These are phyloP conservation scores for Backusella psychrophila DNA, from an alignment of 192 early-diverging fungal genomes.

Conservation along the genomic window DNA sequence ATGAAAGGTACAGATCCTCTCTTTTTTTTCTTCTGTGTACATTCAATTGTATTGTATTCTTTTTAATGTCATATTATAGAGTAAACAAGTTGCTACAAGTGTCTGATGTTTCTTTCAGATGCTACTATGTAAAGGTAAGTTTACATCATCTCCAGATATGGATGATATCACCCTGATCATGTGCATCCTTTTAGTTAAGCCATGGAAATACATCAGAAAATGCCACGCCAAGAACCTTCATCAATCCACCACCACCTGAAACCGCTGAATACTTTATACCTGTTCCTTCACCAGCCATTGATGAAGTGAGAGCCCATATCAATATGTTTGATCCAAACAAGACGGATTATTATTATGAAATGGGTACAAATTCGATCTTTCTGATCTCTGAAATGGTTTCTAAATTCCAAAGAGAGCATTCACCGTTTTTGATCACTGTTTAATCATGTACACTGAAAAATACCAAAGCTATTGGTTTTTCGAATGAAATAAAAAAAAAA, in stretches of 20 bases:
- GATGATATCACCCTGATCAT: neutral
- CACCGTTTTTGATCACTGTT: neutral
- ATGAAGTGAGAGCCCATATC: slow-evolving; percentile 29
- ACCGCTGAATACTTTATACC: slow-evolving; percentile 21
- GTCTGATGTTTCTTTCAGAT: slow-evolving; percentile 24
- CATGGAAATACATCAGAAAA: neutral
- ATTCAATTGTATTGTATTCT: too few species aligned
- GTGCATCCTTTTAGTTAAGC: neutral
- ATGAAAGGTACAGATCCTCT: slow-evolving; percentile 33
- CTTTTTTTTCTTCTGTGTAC: neutral
- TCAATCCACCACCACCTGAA: slow-evolving; percentile 22
- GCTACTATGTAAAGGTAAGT: slow-evolving; percentile 28
- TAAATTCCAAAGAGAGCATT: neutral
- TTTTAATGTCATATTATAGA: neutral
- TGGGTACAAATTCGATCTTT: slow-evolving; percentile 11
- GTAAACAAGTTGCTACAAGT: slow-evolving; percentile 10
- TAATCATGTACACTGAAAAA: neutral
- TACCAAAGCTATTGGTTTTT: neutral
- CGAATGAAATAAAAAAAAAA: too few species aligned
- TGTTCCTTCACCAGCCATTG: neutral
- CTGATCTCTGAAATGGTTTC: slow-evolving; percentile 19
- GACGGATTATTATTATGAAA: slow-evolving; percentile 16
- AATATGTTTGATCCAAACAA: slow-evolving; percentile 31
- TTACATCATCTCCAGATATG: neutral
- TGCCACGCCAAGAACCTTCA: slow-evolving; percentile 19